phyloP scores from a whole-genome alignment of 495 filamentous ascomycete species.

The Pseudomonodictys pantanalensis region DNA sequence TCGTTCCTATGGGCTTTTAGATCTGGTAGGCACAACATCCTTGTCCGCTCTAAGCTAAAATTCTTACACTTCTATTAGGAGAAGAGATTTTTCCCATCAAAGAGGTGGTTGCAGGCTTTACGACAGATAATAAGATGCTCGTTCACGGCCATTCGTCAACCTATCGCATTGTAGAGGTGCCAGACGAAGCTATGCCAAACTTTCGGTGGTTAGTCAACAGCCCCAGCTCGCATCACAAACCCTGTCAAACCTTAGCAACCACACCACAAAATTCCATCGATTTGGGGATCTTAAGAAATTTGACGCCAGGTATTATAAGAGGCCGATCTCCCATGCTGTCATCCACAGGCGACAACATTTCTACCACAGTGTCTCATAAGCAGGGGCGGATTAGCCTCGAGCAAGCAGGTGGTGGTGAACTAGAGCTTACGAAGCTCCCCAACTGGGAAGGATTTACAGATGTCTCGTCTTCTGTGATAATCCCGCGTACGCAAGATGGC shows the following conservation, averaged over 20 bases:
- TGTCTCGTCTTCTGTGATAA: background rate
- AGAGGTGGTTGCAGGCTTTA: background rate
- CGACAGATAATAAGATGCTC: background rate
- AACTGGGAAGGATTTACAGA: background rate
- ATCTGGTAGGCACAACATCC: background rate
- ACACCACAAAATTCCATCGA: background rate
- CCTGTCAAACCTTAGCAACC: background rate
- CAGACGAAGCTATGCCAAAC: background rate
- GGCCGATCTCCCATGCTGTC: background rate
- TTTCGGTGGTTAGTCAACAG: background rate
- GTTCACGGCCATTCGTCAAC: background rate
- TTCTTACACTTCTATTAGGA: background rate
- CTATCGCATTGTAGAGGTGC: background rate
- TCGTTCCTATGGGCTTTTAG: background rate
- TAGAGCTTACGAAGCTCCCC: background rate
- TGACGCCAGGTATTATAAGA: background rate
- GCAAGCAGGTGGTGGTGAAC: background rate
- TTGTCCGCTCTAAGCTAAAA: background rate
- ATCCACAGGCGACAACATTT: background rate
- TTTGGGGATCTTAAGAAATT: background rate
- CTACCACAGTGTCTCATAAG: background rate
- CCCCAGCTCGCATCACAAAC: background rate
- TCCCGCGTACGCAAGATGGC: background rate
- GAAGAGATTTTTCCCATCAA: background rate
- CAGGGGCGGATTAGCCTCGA: background rate